Evolutionary conservation across 225 moss, liverwort and hornwort genomes (phyloP).

Genomic region (Bryum argenteum): DNA sequence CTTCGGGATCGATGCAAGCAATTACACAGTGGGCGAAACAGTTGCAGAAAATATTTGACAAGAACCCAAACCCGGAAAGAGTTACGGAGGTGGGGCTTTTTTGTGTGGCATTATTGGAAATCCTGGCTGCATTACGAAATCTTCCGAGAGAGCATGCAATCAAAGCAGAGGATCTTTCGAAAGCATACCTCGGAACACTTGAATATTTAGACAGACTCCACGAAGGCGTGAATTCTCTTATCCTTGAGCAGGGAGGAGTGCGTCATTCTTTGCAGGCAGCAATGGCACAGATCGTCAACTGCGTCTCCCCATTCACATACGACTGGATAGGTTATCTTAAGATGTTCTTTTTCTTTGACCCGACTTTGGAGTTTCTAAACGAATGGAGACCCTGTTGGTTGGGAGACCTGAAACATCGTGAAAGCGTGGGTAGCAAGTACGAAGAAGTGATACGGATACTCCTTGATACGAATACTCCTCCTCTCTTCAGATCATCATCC

Average conservation of each 20-base stretch:
- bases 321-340: conserved; percentile 38
- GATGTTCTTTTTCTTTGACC: conserved; percentile 37
- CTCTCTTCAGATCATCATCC: conserved; percentile 21
- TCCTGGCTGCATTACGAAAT: conserved; percentile 33
- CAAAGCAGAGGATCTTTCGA: conserved; percentile 32
- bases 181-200: conserved; percentile 26
- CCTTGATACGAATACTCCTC: not conserved
- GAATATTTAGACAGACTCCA: conserved; percentile 23
- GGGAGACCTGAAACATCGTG: conserved; percentile 22
- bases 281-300: conserved; percentile 39
- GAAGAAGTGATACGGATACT: conserved; percentile 22
- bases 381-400: conserved; percentile 40
- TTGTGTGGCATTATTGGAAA: conserved; percentile 39
- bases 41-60: conserved; percentile 14
- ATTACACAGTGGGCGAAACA: conserved; percentile 37
- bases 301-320: conserved; percentile 42
- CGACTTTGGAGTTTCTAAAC: conserved; percentile 37
- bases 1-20: conserved; percentile 29
- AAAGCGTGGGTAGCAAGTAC: conserved; percentile 21
- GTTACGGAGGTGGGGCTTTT: conserved; percentile 34
- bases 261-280: conserved; percentile 31
- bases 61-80: not conserved
- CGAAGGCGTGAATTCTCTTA: conserved; percentile 8
- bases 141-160: conserved; percentile 23
- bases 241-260: conserved; percentile 23